Conservation (phyloP, 305 asterid species). For the Fraxinus sp. region DNA sequence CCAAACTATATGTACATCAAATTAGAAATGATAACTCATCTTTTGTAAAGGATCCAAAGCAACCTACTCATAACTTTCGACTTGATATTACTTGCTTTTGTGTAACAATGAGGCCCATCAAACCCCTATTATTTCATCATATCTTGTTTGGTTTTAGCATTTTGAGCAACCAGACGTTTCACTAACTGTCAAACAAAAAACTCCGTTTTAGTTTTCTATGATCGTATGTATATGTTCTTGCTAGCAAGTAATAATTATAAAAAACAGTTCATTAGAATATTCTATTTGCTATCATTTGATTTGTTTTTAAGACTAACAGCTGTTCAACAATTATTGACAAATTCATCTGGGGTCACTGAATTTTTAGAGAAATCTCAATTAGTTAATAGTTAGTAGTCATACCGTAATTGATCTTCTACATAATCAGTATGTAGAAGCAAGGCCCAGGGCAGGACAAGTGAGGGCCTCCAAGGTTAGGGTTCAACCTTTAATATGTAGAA, state of each 20-base stretch:
- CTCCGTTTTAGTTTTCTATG: background rate
- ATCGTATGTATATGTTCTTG: background rate
- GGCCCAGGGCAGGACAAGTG: too few relatives aligned
- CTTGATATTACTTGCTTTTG: constrained; percentile 1
- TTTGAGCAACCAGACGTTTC: constrained; percentile 12
- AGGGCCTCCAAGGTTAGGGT: too few relatives aligned
- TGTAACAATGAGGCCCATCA: constrained; percentile 18
- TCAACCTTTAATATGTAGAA: too few relatives aligned
- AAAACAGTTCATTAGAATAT: background rate
- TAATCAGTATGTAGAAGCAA: too few relatives aligned
- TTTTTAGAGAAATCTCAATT: background rate
- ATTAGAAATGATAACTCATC: background rate
- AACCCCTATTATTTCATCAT: constrained; percentile 4
- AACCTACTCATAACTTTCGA: background rate
- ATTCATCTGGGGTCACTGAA: background rate
- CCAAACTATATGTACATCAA: background rate
- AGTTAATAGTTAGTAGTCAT: background rate
- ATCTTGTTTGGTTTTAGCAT: constrained; percentile 21
- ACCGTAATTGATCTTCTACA: background rate
- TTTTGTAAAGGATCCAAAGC: constrained; percentile 27
- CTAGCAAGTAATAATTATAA: background rate
- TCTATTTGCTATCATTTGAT: background rate
- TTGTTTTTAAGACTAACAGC: background rate
- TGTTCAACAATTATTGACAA: background rate
- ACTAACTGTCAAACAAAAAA: constrained; percentile 11